Evolutionary conservation across 2,329 filamentous ascomycete species (phyloP).

Genomic region (Cladosporium sphaerospermum): DNA sequence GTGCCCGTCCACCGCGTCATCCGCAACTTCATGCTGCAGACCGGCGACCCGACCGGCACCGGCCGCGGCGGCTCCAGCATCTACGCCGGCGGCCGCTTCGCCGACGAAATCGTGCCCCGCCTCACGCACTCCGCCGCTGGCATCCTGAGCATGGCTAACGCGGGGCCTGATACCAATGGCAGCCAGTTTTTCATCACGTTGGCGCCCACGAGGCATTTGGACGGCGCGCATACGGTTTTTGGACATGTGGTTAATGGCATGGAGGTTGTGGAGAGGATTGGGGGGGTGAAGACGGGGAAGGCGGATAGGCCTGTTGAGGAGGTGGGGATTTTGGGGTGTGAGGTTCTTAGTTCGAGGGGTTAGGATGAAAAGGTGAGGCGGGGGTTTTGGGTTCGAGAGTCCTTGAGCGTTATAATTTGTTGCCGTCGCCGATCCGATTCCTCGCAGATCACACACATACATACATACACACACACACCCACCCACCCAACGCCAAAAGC

Average conservation of each 20-base stretch:
- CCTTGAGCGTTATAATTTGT: no score
- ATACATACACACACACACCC: no score
- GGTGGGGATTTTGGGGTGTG: slow-evolving; percentile 54
- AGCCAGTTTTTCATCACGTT: slow-evolving; percentile 98
- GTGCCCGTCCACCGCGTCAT: slow-evolving; percentile 93
- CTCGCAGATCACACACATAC: no score
- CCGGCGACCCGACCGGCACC: slow-evolving; percentile 95
- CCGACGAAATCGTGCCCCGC: slow-evolving; percentile 86
- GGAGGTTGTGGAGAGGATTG: slow-evolving; percentile 69
- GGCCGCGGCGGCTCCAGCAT: slow-evolving; percentile 95
- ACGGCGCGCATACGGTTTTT: slow-evolving; percentile 95
- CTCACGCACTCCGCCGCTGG: slow-evolving; percentile 89
- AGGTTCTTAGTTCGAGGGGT: slow-evolving; percentile 3
- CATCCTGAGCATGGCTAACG: slow-evolving; percentile 95
- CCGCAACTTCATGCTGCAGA: slow-evolving; percentile 98
- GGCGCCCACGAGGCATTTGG: slow-evolving; percentile 83
- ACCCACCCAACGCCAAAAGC: no score
- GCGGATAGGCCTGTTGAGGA: slow-evolving; percentile 67
- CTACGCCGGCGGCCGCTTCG: slow-evolving; percentile 88
- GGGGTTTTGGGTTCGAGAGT: no score
- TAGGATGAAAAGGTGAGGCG: no score
- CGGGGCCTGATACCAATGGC: slow-evolving; percentile 88
- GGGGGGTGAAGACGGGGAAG: slow-evolving; percentile 66
- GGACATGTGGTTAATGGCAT: slow-evolving; percentile 91
- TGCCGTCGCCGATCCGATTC: no score